These are phyloP conservation scores for Eruca vesicaria DNA, from an alignment of 441 rosid genomes.

Conservation along the genomic window DNA sequence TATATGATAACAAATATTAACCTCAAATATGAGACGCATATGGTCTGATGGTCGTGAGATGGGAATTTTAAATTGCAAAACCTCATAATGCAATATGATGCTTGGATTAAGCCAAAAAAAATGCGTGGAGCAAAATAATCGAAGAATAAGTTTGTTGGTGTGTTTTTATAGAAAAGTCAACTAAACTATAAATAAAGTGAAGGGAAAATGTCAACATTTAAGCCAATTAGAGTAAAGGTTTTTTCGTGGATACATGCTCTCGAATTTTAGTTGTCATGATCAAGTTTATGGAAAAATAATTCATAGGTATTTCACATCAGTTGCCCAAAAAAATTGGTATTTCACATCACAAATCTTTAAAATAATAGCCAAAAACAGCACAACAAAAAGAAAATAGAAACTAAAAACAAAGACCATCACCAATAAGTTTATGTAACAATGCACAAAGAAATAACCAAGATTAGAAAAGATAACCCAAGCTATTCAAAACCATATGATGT, in stretches of 20 bases:
- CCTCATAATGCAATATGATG: slow-evolving; percentile 20
- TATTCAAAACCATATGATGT: not conserved
- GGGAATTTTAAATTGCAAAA: too few relatives aligned
- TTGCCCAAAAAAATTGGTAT: too few relatives aligned
- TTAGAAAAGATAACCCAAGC: not conserved
- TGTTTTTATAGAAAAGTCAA: not conserved
- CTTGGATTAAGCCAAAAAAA: too few relatives aligned
- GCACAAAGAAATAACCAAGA: not conserved
- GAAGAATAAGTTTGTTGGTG: not conserved
- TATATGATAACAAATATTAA: slow-evolving; percentile 2
- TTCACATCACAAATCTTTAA: not conserved
- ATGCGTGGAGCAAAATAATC: slow-evolving; percentile 11
- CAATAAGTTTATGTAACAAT: not conserved
- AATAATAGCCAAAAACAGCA: slow-evolving; percentile 6
- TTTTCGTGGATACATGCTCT: not conserved
- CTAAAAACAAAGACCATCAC: slow-evolving; percentile 7
- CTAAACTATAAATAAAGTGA: not conserved
- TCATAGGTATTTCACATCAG: not conserved
- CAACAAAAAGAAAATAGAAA: not conserved
- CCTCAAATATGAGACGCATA: slow-evolving; percentile 1
- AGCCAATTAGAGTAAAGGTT: not conserved
- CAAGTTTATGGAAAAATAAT: not conserved
- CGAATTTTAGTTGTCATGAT: not conserved
- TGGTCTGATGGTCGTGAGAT: not conserved
- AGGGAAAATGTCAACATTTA: slow-evolving; percentile 27